phyloP scores from a whole-genome alignment of 371 early-diverging fungal genomes.

The Lichtheimia hyalospora region DNA sequence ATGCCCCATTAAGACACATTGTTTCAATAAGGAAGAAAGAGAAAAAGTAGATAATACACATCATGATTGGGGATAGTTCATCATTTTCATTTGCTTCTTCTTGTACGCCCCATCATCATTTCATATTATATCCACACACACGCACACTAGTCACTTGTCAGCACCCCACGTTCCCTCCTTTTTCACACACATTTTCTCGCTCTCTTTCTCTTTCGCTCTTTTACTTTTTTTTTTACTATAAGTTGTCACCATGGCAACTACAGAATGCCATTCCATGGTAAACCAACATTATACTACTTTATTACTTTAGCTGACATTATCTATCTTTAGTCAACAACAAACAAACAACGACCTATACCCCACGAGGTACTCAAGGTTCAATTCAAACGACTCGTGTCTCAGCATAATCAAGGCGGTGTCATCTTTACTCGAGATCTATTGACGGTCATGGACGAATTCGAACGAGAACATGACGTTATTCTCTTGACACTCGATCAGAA shows the following conservation, averaged over 20 bases:
- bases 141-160: too few species aligned
- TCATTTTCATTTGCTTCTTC: too few species aligned
- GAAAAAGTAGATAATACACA: too few species aligned
- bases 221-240: too few species aligned
- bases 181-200: too few species aligned
- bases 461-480: conserved; percentile 31
- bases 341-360: conserved; percentile 26
- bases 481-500: conserved; percentile 40
- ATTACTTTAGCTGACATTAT: neutral
- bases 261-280: conserved; percentile 1
- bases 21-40: too few species aligned
- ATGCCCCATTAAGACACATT: too few species aligned
- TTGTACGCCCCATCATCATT: too few species aligned
- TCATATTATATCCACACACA: too few species aligned
- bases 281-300: neutral
- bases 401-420: conserved; percentile 28
- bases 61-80: too few species aligned
- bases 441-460: conserved; percentile 37
- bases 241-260: neutral
- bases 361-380: conserved; percentile 44
- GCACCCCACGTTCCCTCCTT: too few species aligned
- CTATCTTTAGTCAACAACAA: neutral
- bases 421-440: conserved; percentile 45
- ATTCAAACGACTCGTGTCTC: conserved; percentile 33
- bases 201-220: too few species aligned